Conservation (phyloP, 106 monocot genomes). For the Phalaenopsis equestris region DNA sequence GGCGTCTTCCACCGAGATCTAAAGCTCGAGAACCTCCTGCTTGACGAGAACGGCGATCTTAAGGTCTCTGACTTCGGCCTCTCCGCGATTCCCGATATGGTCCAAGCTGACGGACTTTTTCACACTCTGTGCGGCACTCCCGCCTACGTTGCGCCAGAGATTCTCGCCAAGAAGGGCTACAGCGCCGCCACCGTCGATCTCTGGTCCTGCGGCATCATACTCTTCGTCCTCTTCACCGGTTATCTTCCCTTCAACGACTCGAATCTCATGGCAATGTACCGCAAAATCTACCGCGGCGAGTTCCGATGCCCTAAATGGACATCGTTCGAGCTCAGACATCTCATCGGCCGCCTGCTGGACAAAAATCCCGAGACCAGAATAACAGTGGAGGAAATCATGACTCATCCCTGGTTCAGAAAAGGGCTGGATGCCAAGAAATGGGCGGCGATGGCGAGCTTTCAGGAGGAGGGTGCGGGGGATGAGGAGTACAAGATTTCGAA, state of each 20-base stretch:
- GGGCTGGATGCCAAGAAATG: constrained; percentile 13
- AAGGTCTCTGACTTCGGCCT: constrained; percentile 66
- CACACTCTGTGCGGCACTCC: constrained; percentile 27
- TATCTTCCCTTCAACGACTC: constrained; percentile 25
- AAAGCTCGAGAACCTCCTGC: constrained; percentile 85
- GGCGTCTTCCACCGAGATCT: constrained; percentile 93
- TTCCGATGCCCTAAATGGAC: constrained; percentile 21
- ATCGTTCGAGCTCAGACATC: constrained; percentile 13
- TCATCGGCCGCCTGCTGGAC: constrained; percentile 21
- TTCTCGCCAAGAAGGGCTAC: constrained; percentile 14
- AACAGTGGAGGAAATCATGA: constrained; percentile 9
- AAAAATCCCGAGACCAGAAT: constrained; percentile 25
- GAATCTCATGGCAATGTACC: constrained; percentile 12
- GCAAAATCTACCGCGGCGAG: constrained; percentile 23
- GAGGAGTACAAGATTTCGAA: not conserved
- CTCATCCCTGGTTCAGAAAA: constrained; percentile 20
- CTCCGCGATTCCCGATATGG: not conserved
- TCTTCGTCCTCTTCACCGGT: constrained; percentile 24
- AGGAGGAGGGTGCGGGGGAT: not conserved
- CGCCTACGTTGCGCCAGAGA: constrained; percentile 19
- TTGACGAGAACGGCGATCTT: constrained; percentile 52
- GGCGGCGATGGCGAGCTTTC: constrained; percentile 5
- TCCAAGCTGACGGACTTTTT: constrained; percentile 5
- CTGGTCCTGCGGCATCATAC: constrained; percentile 29
- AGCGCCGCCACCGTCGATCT: constrained; percentile 14